Percentiles rank a stretch among this genome's conserved stretches.
Evolutionary conservation across 2,329 filamentous ascomycete species (phyloP).

Genomic region (Didymella glomerata): DNA sequence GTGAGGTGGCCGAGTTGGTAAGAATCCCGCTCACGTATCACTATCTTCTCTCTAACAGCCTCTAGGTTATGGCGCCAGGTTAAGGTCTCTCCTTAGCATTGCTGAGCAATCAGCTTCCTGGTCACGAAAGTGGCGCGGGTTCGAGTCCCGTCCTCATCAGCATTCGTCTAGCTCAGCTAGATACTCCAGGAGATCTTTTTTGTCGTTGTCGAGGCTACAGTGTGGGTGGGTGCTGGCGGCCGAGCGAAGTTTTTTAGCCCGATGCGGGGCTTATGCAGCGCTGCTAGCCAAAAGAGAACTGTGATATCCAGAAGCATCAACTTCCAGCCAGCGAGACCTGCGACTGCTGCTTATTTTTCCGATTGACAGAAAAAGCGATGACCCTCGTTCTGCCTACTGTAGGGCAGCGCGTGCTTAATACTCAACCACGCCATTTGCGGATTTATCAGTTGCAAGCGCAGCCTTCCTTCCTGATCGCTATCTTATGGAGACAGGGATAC

Average conservation of each 20-base stretch:
- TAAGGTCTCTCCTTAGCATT: constrained; percentile 46
- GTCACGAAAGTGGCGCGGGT: constrained; percentile 53
- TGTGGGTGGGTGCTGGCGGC: neutral
- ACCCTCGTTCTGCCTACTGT: too few relatives aligned
- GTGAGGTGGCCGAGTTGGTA: constrained; percentile 48
- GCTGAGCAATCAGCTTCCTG: constrained; percentile 40
- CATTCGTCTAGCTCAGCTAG: constrained; percentile 23
- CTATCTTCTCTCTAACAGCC: too few relatives aligned
- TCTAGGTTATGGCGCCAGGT: constrained; percentile 47
- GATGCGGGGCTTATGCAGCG: neutral
- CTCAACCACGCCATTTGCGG: too few relatives aligned
- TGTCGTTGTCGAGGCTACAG: neutral
- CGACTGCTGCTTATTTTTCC: too few relatives aligned
- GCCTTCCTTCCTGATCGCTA: too few relatives aligned
- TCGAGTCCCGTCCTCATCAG: constrained; percentile 52
- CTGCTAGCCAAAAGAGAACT: neutral
- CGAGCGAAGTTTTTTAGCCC: neutral
- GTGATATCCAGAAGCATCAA: neutral
- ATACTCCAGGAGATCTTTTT: constrained; percentile 16
- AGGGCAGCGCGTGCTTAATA: too few relatives aligned
- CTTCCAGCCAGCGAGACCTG: too few relatives aligned
- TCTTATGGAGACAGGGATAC: too few relatives aligned
- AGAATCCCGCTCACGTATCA: too few relatives aligned
- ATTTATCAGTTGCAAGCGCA: too few relatives aligned
- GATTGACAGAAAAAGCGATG: too few relatives aligned